A percentile compares a stretch with the other conserved stretches of the same genome.
Evolutionary conservation across 352 stramenopile genomes (phyloP).

Genomic region (Globisporangium viniferum): DNA sequence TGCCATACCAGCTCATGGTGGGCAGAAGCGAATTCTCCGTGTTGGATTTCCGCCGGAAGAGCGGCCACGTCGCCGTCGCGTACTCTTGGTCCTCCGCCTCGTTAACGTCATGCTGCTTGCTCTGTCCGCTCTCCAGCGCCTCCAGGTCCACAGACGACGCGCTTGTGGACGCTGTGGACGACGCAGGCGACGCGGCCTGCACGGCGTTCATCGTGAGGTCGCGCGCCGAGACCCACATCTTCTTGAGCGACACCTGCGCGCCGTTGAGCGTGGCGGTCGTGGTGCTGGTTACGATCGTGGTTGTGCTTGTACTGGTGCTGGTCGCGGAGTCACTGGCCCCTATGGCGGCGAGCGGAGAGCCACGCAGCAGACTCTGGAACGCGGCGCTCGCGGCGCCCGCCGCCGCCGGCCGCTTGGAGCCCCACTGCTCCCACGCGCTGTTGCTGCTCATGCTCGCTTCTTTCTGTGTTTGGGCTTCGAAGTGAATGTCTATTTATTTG

Average conservation of each 20-base stretch:
- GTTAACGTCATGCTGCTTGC: conserved; percentile 7
- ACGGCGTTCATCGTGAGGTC: conserved; percentile 44
- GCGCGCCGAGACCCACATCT: conserved; percentile 61
- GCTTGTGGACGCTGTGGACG: conserved; percentile 10
- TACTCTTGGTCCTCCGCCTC: conserved; percentile 23
- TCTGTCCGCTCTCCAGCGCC: conserved; percentile 48
- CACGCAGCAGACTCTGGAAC: conserved; percentile 49
- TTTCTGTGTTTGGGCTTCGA: not conserved
- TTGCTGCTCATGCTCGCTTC: not conserved
- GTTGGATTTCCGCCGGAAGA: conserved; percentile 41
- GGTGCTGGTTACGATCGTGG: not conserved
- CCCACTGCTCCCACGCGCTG: conserved; percentile 76
- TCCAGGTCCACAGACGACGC: conserved; percentile 21
- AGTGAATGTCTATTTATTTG: not conserved
- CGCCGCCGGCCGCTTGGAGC: conserved; percentile 47
- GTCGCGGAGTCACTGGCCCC: conserved; percentile 25
- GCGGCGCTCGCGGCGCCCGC: conserved; percentile 25
- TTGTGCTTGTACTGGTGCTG: conserved; percentile 15
- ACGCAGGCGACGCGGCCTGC: not conserved
- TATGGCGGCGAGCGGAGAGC: conserved; percentile 42
- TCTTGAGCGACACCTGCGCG: conserved; percentile 36
- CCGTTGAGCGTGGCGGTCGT: not conserved
- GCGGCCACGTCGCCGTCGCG: conserved; percentile 27
- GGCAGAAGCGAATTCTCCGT: conserved; percentile 32
- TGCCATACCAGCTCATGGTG: conserved; percentile 54